Conservation (phyloP, 805 yeast genomes). For the Hanseniaspora guilliermondii region DNA sequence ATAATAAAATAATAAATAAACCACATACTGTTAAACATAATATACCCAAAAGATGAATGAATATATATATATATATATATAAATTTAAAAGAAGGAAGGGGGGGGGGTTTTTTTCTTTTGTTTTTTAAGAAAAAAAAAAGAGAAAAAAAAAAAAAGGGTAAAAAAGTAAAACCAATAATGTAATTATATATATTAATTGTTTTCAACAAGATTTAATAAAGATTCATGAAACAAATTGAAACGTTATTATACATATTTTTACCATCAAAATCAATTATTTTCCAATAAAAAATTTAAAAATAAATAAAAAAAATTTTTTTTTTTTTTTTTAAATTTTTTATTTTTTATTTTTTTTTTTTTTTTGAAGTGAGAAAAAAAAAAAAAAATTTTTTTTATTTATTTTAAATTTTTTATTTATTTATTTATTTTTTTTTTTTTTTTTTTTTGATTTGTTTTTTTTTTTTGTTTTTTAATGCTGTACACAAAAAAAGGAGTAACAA, state of each 20-base stretch:
- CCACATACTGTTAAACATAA: constrained; percentile 7
- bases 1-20: constrained; percentile 7
- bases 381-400: background rate
- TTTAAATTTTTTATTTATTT: no score
- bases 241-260: no score
- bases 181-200: background rate
- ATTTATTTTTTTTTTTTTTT: background rate
- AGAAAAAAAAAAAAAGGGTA: background rate
- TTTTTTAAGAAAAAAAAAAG: background rate
- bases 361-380: background rate
- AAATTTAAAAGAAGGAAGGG: no score
- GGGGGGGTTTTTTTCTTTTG: no score
- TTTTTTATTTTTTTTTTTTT: no score
- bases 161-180: background rate
- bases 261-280: no score
- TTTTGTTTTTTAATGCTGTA: no score
- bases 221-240: no score
- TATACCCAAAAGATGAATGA: background rate
- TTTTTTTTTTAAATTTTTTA: background rate
- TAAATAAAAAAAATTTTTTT: no score
- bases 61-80: no score
- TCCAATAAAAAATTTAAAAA: no score
- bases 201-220: no score
- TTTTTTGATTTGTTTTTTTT: background rate
- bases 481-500: background rate